phyloP scores from a whole-genome alignment of 75 land plant species.

The Ceratopteris richardii region DNA sequence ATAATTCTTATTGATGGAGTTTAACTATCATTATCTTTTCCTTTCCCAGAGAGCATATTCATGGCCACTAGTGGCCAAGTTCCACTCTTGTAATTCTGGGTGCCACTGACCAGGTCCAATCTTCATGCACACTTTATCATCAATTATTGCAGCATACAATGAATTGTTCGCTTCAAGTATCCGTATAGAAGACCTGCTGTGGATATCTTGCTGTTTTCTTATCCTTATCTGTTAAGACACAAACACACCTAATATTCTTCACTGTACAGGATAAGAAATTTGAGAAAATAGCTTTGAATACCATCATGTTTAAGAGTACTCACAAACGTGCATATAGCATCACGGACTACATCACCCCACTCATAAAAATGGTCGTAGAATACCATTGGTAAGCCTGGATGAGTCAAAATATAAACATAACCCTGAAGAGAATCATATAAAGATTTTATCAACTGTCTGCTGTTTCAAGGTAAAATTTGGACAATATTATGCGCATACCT shows the following conservation, averaged over 20 bases:
- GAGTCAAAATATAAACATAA: slow-evolving; percentile 84
- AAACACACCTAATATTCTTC: neutral
- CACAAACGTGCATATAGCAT: slow-evolving; percentile 12
- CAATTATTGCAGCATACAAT: slow-evolving; percentile 68
- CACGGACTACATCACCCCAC: slow-evolving; percentile 26
- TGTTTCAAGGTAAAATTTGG: too few relatives aligned
- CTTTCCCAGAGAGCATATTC: slow-evolving; percentile 83
- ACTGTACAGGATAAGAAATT: too few relatives aligned
- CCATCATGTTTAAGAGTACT: neutral
- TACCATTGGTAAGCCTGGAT: slow-evolving; percentile 80
- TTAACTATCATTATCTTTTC: neutral
- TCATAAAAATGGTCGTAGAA: slow-evolving; percentile 90
- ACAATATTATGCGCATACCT: slow-evolving; percentile 45
- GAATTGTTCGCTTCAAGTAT: slow-evolving; percentile 58
- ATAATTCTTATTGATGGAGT: too few relatives aligned
- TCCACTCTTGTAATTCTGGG: slow-evolving; percentile 57
- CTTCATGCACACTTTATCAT: slow-evolving; percentile 70
- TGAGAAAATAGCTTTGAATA: slow-evolving; percentile 4
- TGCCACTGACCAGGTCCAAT: slow-evolving; percentile 67
- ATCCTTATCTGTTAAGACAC: slow-evolving; percentile 48
- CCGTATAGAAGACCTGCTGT: slow-evolving; percentile 56
- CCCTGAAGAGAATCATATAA: slow-evolving; percentile 39
- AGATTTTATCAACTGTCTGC: neutral
- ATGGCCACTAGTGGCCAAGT: slow-evolving; percentile 45
- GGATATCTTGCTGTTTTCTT: slow-evolving; percentile 44